Evolutionary conservation across 1,284 basidiomycete genomes (phyloP), one percentile per base, ranked within the genome.

Genomic region (Trichosporon sp.): DNA sequence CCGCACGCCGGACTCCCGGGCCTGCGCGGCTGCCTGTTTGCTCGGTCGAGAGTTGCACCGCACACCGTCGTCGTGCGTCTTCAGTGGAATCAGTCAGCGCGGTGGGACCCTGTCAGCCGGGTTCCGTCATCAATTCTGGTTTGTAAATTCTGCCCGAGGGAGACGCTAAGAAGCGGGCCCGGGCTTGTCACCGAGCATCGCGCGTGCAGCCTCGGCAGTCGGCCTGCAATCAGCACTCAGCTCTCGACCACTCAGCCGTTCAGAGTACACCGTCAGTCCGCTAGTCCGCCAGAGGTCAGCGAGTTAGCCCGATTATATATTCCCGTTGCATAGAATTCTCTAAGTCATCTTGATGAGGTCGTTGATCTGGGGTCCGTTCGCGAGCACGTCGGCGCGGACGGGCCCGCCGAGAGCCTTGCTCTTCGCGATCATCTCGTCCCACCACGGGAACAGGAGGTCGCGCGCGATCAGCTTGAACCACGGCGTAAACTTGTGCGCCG

Each of bases 391-490:
- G 12, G 82, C 79, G 35, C 76, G 61, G 35, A 84, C 79, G 32
- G 68, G 68, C 12, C 80, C 81, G 7, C 91, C 92, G 40, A 89
- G 81, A 12, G 75, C 81, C 70, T 86, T 85, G 8, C 76, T 81
- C 80, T 87, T 90, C 19, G 78, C 86, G 67, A 93, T 79, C 69
- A 99, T 89, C 77, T 92, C 90, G 79, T 95, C 92, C 97, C 97
- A 99, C 97, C 97, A 99, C 14, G 93, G 94, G 83, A 96, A 98
- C 67, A 99, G 88, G 84, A 98, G 98, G 81, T 97, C 93, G 7
- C 95, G 90, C 1, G 94, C 95, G 79, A 99, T 99, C 54, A 99
- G 89, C 83, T 95, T 94, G 90, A 99, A 99, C 97, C 97, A 99
- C 0, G 97, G 97, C 2, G 97, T 99, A 84, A 99, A 99, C 0